These are phyloP conservation scores for Zygosaccharomyces bailii DNA, from an alignment of 805 yeast genomes.

Conservation along the genomic window DNA sequence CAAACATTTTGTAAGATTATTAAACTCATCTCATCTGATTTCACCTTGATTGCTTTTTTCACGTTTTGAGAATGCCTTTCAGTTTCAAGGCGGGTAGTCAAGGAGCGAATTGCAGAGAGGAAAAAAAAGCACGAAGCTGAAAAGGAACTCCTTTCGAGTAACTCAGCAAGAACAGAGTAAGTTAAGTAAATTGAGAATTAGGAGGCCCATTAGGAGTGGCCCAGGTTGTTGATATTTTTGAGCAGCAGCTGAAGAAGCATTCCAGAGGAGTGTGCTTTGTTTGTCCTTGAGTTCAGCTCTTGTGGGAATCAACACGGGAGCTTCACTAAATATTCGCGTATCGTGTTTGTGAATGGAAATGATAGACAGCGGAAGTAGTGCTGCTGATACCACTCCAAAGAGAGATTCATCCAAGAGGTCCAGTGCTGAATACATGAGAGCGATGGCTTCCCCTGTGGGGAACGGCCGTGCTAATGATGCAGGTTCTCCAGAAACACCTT, in stretches of 20 bases:
- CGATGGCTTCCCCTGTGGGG: constrained; percentile 15
- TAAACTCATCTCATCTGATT: not conserved
- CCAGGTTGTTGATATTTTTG: not conserved
- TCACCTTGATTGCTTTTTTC: not conserved
- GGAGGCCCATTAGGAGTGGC: not conserved
- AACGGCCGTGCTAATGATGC: constrained; percentile 10
- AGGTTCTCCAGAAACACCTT: constrained; percentile 29
- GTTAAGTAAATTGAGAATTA: not conserved
- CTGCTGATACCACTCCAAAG: constrained; percentile 16
- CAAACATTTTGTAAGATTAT: not conserved
- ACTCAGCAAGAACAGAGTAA: not conserved
- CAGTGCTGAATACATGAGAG: constrained; percentile 18
- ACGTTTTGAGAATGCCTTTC: constrained; percentile 4
- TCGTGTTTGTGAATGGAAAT: constrained; percentile 9
- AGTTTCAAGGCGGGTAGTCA: constrained; percentile 6
- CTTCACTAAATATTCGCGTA: constrained; percentile 1
- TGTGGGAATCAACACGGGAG: not conserved
- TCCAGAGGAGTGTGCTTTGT: not conserved
- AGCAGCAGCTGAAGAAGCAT: constrained; percentile 1
- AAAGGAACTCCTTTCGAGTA: constrained; percentile 6
- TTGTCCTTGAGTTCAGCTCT: not conserved
- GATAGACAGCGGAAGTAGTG: constrained; percentile 11
- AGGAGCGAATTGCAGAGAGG: constrained; percentile 3
- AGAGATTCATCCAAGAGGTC: constrained; percentile 17
- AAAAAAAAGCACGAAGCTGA: constrained; percentile 5